Evolutionary conservation across 495 filamentous ascomycete species (phyloP).

Genomic region (Xylaria intraflava): DNA sequence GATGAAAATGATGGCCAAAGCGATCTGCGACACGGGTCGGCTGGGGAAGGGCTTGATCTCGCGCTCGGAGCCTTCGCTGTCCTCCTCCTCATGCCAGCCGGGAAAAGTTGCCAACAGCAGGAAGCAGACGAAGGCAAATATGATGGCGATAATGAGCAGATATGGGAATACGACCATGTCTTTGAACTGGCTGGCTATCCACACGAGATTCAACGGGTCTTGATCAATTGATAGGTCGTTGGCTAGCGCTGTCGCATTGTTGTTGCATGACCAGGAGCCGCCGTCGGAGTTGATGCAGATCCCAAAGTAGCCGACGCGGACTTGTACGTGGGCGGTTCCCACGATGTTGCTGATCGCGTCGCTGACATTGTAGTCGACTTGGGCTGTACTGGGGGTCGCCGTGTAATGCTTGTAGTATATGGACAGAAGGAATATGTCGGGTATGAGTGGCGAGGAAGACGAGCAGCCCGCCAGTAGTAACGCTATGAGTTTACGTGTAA

Average conservation of each 20-base stretch:
- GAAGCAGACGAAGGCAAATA: slow-evolving; percentile 71
- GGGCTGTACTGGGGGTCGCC: slow-evolving; percentile 61
- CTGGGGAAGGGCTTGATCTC: slow-evolving; percentile 77
- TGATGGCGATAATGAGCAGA: slow-evolving; percentile 73
- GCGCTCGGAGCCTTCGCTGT: slow-evolving; percentile 54
- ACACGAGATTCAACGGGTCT: slow-evolving; percentile 74
- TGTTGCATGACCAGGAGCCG: slow-evolving; percentile 64
- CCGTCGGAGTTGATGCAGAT: slow-evolving; percentile 71
- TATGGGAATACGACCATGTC: slow-evolving; percentile 79
- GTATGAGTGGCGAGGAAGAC: slow-evolving; percentile 66
- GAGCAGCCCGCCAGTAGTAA: slow-evolving; percentile 75
- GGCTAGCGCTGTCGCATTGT: slow-evolving; percentile 70
- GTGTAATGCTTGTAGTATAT: slow-evolving; percentile 65
- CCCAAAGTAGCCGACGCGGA: slow-evolving; percentile 55
- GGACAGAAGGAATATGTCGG: slow-evolving; percentile 72
- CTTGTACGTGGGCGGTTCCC: slow-evolving; percentile 57
- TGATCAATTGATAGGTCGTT: slow-evolving; percentile 61
- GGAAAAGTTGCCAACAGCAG: slow-evolving; percentile 74
- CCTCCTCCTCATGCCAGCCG: slow-evolving; percentile 68
- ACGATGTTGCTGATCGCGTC: slow-evolving; percentile 69
- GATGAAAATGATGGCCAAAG: slow-evolving; percentile 73
- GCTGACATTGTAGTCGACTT: slow-evolving; percentile 79
- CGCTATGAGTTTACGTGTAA: slow-evolving; percentile 39
- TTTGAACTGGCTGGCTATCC: slow-evolving; percentile 72
- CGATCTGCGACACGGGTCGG: slow-evolving; percentile 65